Evolutionary conservation across 1,139 yeast species (phyloP), one percentile per base, ranked within the genome.

Genomic region (Candida sojae): DNA sequence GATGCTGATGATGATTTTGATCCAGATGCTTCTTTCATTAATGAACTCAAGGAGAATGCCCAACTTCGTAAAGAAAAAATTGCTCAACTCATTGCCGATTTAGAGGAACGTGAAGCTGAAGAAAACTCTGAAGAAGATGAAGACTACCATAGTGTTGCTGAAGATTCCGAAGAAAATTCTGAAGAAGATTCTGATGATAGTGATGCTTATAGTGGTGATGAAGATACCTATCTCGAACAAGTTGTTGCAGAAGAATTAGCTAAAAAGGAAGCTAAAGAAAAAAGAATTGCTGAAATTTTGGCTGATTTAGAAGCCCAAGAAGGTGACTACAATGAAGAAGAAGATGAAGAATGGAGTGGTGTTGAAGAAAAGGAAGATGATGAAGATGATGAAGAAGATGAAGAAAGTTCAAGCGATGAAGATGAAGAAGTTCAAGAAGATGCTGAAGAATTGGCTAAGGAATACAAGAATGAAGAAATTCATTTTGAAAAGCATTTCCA

Each of bases 401-500:
- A 60, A 8, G 55, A 58, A 13, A 67, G 63, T 41, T 51, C 53
- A 23, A 49, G 49, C 30, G 57, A 53, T 13, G 58, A 54, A 33
- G 71, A 68, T 28, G 75, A 69, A 58, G 80, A 74, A 58, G 58
- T 75, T 39, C 61, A 63, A 53, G 80, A 75, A 59, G 80, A 75
- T 48, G 71, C 77, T 12, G 62, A 67, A 53, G 57, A 63, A 37
- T 66, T 75, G 45, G 74, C 73, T 51, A 63, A 66, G 54, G 77
- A 74, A 45, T 75, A 64, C 60, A 58, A 65, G 48, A 70, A 73
- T 51, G 70, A 71, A 49, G 79, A 73, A 61, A 68, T 75, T 52
- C 65, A 63, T 49, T 75, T 75, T 52, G 79, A 75, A 58, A 75
- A 75, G 61, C 74, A 71, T 51, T 74, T 74, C 59, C 70, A 70